Evolutionary conservation across 192 early-diverging fungal genomes (phyloP).

Genomic region (Gigaspora rosea): DNA sequence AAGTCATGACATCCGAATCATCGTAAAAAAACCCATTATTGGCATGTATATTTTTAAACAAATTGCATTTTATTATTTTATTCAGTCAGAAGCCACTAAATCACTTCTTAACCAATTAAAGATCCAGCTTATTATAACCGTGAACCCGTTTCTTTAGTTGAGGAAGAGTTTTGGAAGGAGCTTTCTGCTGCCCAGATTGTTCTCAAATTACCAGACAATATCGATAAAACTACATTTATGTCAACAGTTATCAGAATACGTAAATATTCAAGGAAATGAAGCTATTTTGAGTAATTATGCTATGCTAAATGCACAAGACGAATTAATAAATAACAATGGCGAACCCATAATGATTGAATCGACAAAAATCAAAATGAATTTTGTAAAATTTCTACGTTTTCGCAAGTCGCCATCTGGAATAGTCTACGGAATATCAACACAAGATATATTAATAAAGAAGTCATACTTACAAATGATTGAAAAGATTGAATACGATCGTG

Average conservation of each 20-base stretch:
- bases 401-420: conserved; percentile 7
- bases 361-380: conserved; percentile 9
- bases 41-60: no score
- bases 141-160: conserved; percentile 1
- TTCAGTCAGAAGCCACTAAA: no score
- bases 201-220: conserved; percentile 15
- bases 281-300: neutral
- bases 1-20: neutral
- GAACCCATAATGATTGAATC: neutral
- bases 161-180: neutral
- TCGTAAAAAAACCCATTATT: no score
- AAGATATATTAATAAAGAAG: conserved; percentile 21
- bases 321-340: conserved; percentile 12
- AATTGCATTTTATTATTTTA: no score
- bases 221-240: neutral
- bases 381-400: conserved; percentile 13
- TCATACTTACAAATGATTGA: conserved; percentile 20
- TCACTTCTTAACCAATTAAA: conserved; percentile 6
- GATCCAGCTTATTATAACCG: neutral
- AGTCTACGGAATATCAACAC: conserved; percentile 15
- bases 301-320: conserved; percentile 2
- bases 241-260: neutral
- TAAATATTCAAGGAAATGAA: conserved; percentile 12
- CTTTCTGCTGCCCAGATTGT: conserved; percentile 8
- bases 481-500: conserved; percentile 11